Conservation (phyloP, 1,139 yeast species). For the Yamadazyma oceani region DNA sequence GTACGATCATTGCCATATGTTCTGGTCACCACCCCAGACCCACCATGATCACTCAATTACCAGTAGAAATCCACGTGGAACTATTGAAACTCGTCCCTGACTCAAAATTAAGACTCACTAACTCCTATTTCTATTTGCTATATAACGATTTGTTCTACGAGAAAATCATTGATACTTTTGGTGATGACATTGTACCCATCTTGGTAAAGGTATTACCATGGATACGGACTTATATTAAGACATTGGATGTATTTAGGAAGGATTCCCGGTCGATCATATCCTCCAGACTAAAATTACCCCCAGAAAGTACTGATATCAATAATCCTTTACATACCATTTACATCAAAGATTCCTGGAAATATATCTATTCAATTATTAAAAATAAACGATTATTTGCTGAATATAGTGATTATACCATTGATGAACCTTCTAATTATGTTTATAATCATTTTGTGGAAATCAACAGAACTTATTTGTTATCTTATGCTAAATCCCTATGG, state of each 20-base stretch:
- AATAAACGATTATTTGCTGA: constrained; percentile 57
- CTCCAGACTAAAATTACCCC: constrained; percentile 25
- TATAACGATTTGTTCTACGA: constrained; percentile 51
- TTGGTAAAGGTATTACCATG: constrained; percentile 37
- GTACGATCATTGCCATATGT: neutral
- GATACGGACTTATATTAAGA: constrained; percentile 43
- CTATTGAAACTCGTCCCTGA: constrained; percentile 43
- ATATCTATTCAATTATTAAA: constrained; percentile 49
- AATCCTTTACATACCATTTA: constrained; percentile 27
- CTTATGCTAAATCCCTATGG: constrained; percentile 46
- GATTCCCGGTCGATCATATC: constrained; percentile 36
- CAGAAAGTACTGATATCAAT: constrained; percentile 14
- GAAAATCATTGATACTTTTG: constrained; percentile 43
- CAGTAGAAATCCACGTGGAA: constrained; percentile 50
- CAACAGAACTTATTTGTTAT: constrained; percentile 49
- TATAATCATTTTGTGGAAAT: constrained; percentile 48
- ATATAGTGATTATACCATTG: constrained; percentile 49
- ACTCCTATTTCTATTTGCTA: constrained; percentile 44
- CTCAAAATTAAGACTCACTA: constrained; percentile 41
- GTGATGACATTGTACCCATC: constrained; percentile 33
- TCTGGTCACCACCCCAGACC: too few species aligned
- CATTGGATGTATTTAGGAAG: constrained; percentile 49
- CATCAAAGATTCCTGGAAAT: constrained; percentile 55
- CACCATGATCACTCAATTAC: constrained; percentile 33
- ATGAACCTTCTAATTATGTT: constrained; percentile 49